Evolutionary conservation across 2,329 filamentous ascomycete genomes (phyloP), one percentile per base, ranked within the genome.

Genomic region (Fusarium sp.): DNA sequence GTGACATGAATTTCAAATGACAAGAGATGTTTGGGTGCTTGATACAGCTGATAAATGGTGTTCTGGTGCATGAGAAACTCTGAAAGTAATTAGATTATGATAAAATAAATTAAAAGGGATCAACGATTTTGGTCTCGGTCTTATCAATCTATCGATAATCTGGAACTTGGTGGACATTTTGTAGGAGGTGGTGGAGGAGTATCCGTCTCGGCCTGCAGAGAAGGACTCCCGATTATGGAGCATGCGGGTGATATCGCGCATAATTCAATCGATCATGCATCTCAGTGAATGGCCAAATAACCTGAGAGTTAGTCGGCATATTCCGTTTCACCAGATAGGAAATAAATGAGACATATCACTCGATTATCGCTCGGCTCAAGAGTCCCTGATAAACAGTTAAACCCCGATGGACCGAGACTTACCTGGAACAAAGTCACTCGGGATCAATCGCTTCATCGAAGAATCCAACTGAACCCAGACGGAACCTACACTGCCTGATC

Each of bases 191-290:
- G 47, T 53, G 30, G 59, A 32, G 29, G 32, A 8, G 44, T 42
- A 24, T 37, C 47, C 46, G n/a, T 59, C 24, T 40, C 22, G 32
- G 44, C 14, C 47, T 24, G 20, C 13, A 48, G 54, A 24, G 18
- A 37, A 29, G 51, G 46, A 58, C 40, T 25, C 59, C 51, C n/a
- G 41, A 44, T 65, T 42, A 53, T 65, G 53, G 41, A 60, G 40
- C 51, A 34, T 34, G 30, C 25, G 45, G 27, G n/a, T 30, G 60
- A 65, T 65, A 66, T 65, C 61, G 54, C 61, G 61, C 62, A 61
- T 32, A n/a, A n/a, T 49, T 16, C 11, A n/a, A 37, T 37, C 34
- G n/a, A 18, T n/a, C 34, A n/a, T 37, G 18, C 34, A 37, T 37
- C 18, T 37, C 34, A 18, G 34, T n/a, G 34, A 37, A n/a, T 18